Base-by-base conservation (phyloP, 495 filamentous ascomycete species). In the Oidiodendron maius region DNA sequence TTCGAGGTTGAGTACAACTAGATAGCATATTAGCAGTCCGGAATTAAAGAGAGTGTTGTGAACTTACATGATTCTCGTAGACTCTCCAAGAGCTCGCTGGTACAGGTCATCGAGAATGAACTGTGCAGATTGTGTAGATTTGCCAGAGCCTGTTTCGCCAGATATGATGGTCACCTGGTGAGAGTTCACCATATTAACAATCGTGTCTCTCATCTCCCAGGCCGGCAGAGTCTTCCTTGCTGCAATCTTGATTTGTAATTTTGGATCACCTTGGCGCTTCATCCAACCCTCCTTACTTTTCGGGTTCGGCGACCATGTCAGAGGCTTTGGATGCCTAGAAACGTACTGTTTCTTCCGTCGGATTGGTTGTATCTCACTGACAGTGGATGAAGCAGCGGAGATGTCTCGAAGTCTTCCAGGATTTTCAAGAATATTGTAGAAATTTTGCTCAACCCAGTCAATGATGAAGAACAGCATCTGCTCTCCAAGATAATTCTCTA, bases 81-180 rank as follows among this genome's bases (percentile, higher is more conserved):
- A 73, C 3, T 74, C 77, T 8, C 93, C 93, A 12, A 93, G 70
- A 12, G 81, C 74, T 20, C 77, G 75, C 54, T 79, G 67, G 57
- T 96, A 95, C 59, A 98, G 71, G 57, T 96, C 89, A 57, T 98
- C 93, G 5, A 98, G 71, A 18, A 98, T 73, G 63, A 97, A 98
- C 62, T 98, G 93, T 3, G 96, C 93, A 11, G 88, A 88, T 64
- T 98, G 93, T 1, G 93, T 98, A 46, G 89, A 95, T 64, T 98
- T 98, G 58, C 93, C 93, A 36, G 87, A 94, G 45, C 93, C 93
- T 5, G 93, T 98, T 66, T 96, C 93, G 54, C 93, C 93, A 22
- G 89, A 91, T 44, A 98, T 94, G 52, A 98, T 97, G 3, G 86
- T 91, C 17, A 97, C 87, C 63, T 95, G 89, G 59, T 88, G 78